Evolutionary conservation across 306 rosid species (phyloP).

Genomic region (Quercus glauca): DNA sequence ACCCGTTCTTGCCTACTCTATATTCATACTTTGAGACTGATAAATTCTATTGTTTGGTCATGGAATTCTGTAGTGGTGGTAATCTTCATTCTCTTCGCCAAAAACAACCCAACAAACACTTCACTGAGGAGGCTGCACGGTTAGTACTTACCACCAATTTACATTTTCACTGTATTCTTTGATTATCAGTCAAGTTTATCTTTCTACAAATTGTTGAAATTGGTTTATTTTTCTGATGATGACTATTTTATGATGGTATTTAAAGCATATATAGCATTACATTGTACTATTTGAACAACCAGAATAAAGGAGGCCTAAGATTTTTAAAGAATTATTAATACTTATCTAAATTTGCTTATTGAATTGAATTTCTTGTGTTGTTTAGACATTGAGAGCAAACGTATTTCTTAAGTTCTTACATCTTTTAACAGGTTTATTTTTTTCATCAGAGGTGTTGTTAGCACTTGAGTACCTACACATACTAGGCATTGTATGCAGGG

Average conservation of each 20-base stretch:
- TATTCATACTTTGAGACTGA: constrained; percentile 83
- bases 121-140: constrained; percentile 93
- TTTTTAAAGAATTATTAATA: neutral
- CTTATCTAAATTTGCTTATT: neutral
- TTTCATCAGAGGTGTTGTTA: constrained; percentile 69
- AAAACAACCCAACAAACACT: constrained; percentile 82
- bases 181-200: neutral
- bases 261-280: too few species aligned
- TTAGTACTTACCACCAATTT: constrained; percentile 24
- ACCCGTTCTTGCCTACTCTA: constrained; percentile 89
- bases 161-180: neutral
- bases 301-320: too few species aligned
- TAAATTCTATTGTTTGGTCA: constrained; percentile 74
- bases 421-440: constrained; percentile 55
- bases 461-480: constrained; percentile 92
- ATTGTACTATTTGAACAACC: too few species aligned
- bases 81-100: constrained; percentile 89
- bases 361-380: neutral
- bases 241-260: too few species aligned
- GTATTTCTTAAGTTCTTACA: constrained; percentile 3
- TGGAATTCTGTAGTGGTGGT: constrained; percentile 94
- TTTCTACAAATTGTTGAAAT: too few species aligned
- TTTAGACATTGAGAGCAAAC: neutral
- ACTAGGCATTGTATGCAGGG: constrained; percentile 90
- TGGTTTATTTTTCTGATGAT: too few species aligned